These are phyloP conservation scores for Adansonia gregorii DNA, from an alignment of 441 rosid species.

Conservation along the genomic window DNA sequence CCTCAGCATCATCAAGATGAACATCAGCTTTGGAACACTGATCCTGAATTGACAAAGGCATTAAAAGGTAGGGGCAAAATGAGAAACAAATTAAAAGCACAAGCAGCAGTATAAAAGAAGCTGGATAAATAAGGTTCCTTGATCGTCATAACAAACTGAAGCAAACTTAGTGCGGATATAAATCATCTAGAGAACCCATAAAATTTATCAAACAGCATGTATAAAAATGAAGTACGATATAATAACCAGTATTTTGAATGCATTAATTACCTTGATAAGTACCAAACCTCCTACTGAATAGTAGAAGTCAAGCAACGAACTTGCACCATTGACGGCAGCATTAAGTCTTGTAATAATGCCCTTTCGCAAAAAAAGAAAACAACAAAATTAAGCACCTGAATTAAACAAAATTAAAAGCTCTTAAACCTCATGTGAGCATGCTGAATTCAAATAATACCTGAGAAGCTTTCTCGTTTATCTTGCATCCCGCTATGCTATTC, in stretches of 20 bases:
- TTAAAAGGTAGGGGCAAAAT: conserved; percentile 18
- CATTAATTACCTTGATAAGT: conserved; percentile 70
- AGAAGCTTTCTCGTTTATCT: conserved; percentile 43
- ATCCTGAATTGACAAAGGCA: conserved; percentile 48
- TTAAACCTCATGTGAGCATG: not conserved
- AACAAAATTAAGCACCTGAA: conserved; percentile 7
- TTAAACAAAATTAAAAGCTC: conserved; percentile 10
- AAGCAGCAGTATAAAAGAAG: not conserved
- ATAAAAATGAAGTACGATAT: not conserved
- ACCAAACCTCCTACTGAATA: conserved; percentile 68
- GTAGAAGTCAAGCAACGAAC: conserved; percentile 78
- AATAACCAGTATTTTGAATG: not conserved
- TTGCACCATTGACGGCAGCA: conserved; percentile 59
- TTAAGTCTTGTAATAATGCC: conserved; percentile 64
- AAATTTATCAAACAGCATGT: not conserved
- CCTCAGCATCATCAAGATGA: conserved; percentile 74
- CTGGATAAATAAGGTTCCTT: not conserved
- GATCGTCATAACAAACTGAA: not conserved
- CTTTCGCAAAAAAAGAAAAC: conserved; percentile 41
- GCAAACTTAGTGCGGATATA: not conserved
- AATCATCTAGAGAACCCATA: not conserved
- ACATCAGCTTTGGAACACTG: conserved; percentile 64
- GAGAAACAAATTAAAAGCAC: conserved; percentile 22
- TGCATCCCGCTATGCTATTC: conserved; percentile 65
- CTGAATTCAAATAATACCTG: conserved; percentile 51